Conservation (phyloP, 1,139 yeast genomes). For the Starmera stellimalicola region DNA sequence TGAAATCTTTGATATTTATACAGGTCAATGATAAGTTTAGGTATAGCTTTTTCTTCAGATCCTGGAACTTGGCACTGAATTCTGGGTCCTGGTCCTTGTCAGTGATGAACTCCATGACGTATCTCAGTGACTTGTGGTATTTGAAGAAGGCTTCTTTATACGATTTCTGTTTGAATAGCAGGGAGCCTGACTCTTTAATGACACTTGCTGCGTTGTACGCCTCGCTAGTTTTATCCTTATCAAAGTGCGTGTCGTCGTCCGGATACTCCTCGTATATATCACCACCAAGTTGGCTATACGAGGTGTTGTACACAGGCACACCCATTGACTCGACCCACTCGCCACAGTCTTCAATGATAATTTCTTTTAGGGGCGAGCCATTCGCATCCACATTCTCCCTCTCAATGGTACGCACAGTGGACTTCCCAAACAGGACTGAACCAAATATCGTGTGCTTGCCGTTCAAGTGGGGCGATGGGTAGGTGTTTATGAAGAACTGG, state of each 20-base stretch:
- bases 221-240: conserved; percentile 43
- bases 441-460: conserved; percentile 80
- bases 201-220: conserved; percentile 41
- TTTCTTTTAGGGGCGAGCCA: conserved; percentile 32
- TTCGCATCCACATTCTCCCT: conserved; percentile 33
- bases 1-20: conserved; percentile 37
- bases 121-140: conserved; percentile 54
- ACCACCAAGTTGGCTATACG: conserved; percentile 52
- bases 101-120: conserved; percentile 63
- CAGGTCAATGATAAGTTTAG: conserved; percentile 49
- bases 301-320: conserved; percentile 53
- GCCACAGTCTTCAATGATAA: conserved; percentile 56
- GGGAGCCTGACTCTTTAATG: conserved; percentile 60
- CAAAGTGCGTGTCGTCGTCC: conserved; percentile 44
- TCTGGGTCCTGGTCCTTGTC: conserved; percentile 57
- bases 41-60: conserved; percentile 51
- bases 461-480: conserved; percentile 60
- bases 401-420: conserved; percentile 61
- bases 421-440: conserved; percentile 50
- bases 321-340: conserved; percentile 44
- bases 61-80: conserved; percentile 38
- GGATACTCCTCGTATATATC: conserved; percentile 71
- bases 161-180: conserved; percentile 44
- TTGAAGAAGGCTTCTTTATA: conserved; percentile 45
- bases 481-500: conserved; percentile 73